phyloP scores from a whole-genome alignment of 192 early-diverging fungal genomes.

The Endogone sp. region DNA sequence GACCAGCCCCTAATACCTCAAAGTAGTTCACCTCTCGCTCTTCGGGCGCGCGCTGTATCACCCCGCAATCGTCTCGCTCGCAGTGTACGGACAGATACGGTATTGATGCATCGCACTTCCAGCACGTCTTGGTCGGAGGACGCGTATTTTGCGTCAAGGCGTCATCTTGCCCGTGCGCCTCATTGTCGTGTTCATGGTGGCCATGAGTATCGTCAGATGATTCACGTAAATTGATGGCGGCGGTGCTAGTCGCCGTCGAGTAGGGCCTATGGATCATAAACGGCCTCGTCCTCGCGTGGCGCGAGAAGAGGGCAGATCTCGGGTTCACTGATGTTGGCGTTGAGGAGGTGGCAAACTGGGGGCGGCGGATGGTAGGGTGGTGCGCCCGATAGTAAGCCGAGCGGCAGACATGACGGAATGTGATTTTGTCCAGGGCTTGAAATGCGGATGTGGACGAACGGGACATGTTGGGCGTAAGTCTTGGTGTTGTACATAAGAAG shows the following conservation, averaged over 20 bases:
- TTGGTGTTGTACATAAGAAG: no score
- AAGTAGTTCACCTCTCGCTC: slow-evolving; percentile 48
- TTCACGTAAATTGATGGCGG: background rate
- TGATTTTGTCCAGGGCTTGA: background rate
- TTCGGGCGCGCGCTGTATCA: slow-evolving; percentile 48
- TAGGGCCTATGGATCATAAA: slow-evolving; percentile 1
- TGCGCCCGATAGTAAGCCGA: background rate
- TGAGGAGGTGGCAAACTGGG: background rate
- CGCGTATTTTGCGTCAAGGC: background rate
- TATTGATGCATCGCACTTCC: slow-evolving; percentile 53
- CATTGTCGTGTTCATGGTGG: slow-evolving; percentile 1
- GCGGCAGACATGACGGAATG: background rate
- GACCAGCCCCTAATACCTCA: slow-evolving; percentile 46
- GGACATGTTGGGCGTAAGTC: no score
- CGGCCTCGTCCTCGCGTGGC: background rate
- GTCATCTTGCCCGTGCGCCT: background rate
- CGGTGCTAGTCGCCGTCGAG: background rate
- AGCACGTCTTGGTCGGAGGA: slow-evolving; percentile 41
- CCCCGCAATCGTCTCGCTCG: slow-evolving; percentile 48
- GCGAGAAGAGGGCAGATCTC: background rate
- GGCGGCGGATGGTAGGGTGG: background rate
- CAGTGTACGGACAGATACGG: slow-evolving; percentile 48
- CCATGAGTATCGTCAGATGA: background rate
- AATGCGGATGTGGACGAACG: background rate
- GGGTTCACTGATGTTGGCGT: background rate